A percentile compares a stretch with the other conserved stretches of the same genome.
These are phyloP conservation scores for Aspergillus piperis DNA, from an alignment of 2,329 filamentous ascomycete genomes.

Conservation along the genomic window DNA sequence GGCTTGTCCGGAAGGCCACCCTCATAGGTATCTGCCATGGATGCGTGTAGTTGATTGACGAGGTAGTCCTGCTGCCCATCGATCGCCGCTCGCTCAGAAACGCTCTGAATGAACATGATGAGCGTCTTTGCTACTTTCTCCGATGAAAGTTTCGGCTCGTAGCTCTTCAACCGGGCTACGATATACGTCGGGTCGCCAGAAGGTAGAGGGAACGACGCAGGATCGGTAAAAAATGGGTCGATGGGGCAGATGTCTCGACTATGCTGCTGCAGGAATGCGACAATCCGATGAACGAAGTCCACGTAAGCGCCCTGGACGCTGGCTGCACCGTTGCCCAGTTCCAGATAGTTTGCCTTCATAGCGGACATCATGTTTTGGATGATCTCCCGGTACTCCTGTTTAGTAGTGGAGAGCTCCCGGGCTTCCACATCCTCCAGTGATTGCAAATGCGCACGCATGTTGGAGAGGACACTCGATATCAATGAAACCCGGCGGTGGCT, in stretches of 20 bases:
- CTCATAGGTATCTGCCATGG: constrained; percentile 51
- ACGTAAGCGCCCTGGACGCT: constrained; percentile 56
- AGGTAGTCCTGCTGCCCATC: constrained; percentile 61
- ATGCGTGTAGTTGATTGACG: constrained; percentile 54
- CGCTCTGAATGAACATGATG: constrained; percentile 60
- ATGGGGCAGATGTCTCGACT: constrained; percentile 57
- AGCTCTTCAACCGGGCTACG: constrained; percentile 61
- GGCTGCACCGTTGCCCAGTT: constrained; percentile 45
- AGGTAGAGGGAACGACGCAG: constrained; percentile 61
- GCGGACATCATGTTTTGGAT: constrained; percentile 59
- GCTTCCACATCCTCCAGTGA: constrained; percentile 33
- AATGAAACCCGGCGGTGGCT: constrained; percentile 56
- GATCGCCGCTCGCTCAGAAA: constrained; percentile 59
- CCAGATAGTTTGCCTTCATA: constrained; percentile 63
- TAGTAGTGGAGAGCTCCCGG: constrained; percentile 38
- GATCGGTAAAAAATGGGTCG: constrained; percentile 62
- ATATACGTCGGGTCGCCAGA: constrained; percentile 63
- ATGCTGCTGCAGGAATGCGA: constrained; percentile 63
- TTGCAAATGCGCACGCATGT: constrained; percentile 58
- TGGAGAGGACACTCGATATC: constrained; percentile 58
- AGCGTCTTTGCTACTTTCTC: constrained; percentile 56
- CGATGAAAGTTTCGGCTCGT: constrained; percentile 55
- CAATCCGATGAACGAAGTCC: constrained; percentile 61
- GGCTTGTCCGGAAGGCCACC: constrained; percentile 41
- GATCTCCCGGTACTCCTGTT: constrained; percentile 52